Evolutionary conservation across 805 yeast species (phyloP).

Genomic region (Scheffersomyces coipomensis): DNA sequence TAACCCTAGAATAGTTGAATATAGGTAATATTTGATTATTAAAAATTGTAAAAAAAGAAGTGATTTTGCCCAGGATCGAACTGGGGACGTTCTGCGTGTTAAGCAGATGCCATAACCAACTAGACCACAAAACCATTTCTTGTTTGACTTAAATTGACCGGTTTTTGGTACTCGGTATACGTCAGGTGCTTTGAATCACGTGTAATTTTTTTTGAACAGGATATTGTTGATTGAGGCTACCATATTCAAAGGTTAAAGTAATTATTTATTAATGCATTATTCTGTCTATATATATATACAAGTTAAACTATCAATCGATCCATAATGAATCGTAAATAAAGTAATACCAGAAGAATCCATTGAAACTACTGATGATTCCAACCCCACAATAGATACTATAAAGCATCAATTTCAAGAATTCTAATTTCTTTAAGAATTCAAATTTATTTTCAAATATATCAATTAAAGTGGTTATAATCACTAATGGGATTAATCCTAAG

Average conservation of each 20-base stretch:
- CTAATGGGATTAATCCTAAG: slow-evolving; percentile 64
- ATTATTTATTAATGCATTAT: no score
- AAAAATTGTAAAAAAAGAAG: slow-evolving; percentile 8
- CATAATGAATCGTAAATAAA: slow-evolving; percentile 71
- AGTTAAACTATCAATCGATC: slow-evolving; percentile 5
- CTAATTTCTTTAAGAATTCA: slow-evolving; percentile 54
- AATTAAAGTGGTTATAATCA: slow-evolving; percentile 39
- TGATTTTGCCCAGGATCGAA: slow-evolving; percentile 99
- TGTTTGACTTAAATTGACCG: no score
- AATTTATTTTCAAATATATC: slow-evolving; percentile 58
- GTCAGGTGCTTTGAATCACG: not conserved
- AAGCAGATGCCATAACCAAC: slow-evolving; percentile 99
- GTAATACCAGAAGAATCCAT: slow-evolving; percentile 84
- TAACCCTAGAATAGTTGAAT: no score
- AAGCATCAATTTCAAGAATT: slow-evolving; percentile 77
- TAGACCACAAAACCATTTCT: slow-evolving; percentile 69
- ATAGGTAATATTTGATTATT: no score
- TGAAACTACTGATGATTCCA: slow-evolving; percentile 86
- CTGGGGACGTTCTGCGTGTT: slow-evolving; percentile 99
- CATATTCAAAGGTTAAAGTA: no score
- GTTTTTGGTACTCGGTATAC: no score
- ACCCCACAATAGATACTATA: slow-evolving; percentile 83
- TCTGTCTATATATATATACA: no score
- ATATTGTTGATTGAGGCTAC: not conserved
- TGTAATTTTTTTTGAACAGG: not conserved